These are phyloP conservation scores for Vitis cinerea DNA, from an alignment of 164 flowering plant species.

Conservation along the genomic window DNA sequence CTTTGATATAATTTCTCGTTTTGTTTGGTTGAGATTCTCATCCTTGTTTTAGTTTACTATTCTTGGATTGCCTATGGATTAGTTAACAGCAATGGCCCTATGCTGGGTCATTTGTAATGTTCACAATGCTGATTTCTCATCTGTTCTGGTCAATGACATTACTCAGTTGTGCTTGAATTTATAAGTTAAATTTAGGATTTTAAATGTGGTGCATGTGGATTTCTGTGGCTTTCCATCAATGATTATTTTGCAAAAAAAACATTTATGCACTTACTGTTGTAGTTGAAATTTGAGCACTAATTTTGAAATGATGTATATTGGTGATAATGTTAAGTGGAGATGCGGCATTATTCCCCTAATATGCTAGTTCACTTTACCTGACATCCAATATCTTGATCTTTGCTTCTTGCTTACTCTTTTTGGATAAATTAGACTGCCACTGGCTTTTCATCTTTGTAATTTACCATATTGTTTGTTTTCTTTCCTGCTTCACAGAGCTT, in stretches of 20 bases:
- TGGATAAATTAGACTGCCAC: not conserved
- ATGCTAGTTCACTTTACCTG: not conserved
- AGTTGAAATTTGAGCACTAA: not conserved
- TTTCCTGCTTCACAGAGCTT: conserved; percentile 55
- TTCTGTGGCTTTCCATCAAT: too few relatives aligned
- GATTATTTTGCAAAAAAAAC: not conserved
- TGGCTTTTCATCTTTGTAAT: conserved; percentile 1
- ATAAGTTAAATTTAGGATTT: too few relatives aligned
- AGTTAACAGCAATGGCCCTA: too few relatives aligned
- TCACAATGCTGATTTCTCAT: too few relatives aligned
- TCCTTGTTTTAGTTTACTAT: too few relatives aligned
- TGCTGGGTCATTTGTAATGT: too few relatives aligned
- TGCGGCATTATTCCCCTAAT: not conserved
- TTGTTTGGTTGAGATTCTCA: too few relatives aligned
- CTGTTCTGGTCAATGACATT: too few relatives aligned
- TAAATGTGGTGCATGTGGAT: too few relatives aligned
- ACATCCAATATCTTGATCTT: not conserved
- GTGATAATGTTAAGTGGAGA: not conserved
- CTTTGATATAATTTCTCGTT: too few relatives aligned
- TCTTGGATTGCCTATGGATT: too few relatives aligned
- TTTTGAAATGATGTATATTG: not conserved
- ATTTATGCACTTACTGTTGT: not conserved
- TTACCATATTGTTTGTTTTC: not conserved
- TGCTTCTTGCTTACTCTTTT: not conserved
- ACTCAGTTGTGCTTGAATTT: too few relatives aligned